Conservation (phyloP, 1,139 yeast species). For the Meyerozyma sp. region DNA sequence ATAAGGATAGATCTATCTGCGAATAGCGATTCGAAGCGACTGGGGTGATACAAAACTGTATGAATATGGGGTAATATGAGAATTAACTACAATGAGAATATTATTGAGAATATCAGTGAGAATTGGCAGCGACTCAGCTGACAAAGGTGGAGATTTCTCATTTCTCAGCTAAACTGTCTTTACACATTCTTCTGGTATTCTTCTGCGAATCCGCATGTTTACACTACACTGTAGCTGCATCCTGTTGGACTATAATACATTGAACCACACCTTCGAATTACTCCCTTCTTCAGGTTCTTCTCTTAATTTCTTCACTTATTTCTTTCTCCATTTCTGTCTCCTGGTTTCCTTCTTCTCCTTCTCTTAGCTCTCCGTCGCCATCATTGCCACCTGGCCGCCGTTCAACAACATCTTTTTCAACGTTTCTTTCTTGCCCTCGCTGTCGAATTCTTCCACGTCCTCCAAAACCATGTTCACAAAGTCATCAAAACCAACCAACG, state of each 20-base stretch:
- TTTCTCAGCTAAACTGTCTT: too few relatives aligned
- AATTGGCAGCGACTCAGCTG: too few relatives aligned
- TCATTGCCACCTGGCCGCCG: constrained; percentile 87
- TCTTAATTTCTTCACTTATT: constrained; percentile 5
- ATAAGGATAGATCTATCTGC: background rate
- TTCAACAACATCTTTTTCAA: constrained; percentile 72
- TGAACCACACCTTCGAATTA: background rate
- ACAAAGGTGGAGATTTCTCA: too few relatives aligned
- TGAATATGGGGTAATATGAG: too few relatives aligned
- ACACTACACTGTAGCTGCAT: too few relatives aligned
- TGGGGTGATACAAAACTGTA: too few relatives aligned
- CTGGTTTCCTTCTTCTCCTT: constrained; percentile 16
- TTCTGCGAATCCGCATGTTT: too few relatives aligned
- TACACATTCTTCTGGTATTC: too few relatives aligned
- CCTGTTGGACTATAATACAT: constrained; percentile 5
- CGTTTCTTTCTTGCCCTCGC: constrained; percentile 29
- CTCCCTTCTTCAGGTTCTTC: constrained; percentile 4
- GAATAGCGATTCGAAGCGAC: too few relatives aligned
- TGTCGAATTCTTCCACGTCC: constrained; percentile 62
- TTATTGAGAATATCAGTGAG: too few relatives aligned
- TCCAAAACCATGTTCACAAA: constrained; percentile 89
- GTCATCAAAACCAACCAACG: constrained; percentile 88
- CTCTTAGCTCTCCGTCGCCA: constrained; percentile 10
- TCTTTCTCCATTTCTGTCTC: constrained; percentile 18
- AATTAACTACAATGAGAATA: too few relatives aligned